A percentile compares a stretch with the other conserved stretches of the same genome.
phyloP scores from a whole-genome alignment of 225 moss, liverwort and hornwort genomes.

The Asterella californica region DNA sequence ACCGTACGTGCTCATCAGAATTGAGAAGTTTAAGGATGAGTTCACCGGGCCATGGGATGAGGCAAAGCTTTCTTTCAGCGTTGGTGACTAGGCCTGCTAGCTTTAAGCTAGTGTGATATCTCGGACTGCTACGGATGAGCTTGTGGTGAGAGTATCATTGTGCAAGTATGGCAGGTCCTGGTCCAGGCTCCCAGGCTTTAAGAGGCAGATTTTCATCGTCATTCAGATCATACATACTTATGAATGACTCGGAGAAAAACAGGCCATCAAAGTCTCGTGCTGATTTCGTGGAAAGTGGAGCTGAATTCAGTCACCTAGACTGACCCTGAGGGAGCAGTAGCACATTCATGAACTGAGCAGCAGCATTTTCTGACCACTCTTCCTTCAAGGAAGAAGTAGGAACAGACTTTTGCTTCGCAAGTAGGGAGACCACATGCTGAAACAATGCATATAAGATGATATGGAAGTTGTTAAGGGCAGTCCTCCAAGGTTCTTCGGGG shows the following conservation, averaged over 20 bases:
- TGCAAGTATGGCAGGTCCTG: neutral
- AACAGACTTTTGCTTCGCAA: too few relatives aligned
- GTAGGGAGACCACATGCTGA: too few relatives aligned
- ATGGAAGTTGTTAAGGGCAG: too few relatives aligned
- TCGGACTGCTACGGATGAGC: neutral
- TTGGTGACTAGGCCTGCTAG: slow-evolving; percentile 27
- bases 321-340: neutral
- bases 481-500: too few relatives aligned
- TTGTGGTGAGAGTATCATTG: neutral
- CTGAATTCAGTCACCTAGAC: too few relatives aligned
- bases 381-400: too few relatives aligned
- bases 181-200: neutral
- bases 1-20: slow-evolving; percentile 87
- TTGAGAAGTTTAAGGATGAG: slow-evolving; percentile 94
- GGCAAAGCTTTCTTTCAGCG: slow-evolving; percentile 89
- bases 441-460: too few relatives aligned
- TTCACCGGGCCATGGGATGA: slow-evolving; percentile 99
- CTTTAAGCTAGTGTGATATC: neutral
- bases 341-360: neutral
- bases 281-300: neutral
- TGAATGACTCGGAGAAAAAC: neutral
- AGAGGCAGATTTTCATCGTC: too few relatives aligned
- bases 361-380: too few relatives aligned
- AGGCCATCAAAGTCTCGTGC: neutral
- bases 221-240: neutral